Evolutionary conservation across 1,139 yeast species (phyloP), one percentile per base, ranked within the genome.

Genomic region (Ashbya aceris): DNA sequence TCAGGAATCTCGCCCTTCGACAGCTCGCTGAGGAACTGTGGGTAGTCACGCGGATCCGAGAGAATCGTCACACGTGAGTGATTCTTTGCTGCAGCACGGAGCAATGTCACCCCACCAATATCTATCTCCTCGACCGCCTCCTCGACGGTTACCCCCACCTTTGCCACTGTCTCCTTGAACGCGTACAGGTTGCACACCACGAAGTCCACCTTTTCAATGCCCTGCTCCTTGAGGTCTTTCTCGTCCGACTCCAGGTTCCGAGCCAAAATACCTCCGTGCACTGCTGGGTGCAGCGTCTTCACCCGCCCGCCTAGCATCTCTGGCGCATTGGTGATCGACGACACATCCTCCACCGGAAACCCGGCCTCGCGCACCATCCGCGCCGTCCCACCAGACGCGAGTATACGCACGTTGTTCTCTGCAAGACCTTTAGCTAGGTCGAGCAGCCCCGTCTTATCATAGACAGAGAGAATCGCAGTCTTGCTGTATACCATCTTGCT

Each of bases 291-390:
- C 58, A 91, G 74, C 46, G 98, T 91, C 73, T 91, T 91, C 57
- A 91, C 98, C 69, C 98, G 78, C 49, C 98, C 98, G 46, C 96
- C 95, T 55, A 91, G 75, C 96, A 91, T 91, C 68, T 91, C 98
- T 42, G 98, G 98, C 30, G 97, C 97, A 61, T 87, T 95, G 40
- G 98, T 91, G 62, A 91, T 86, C 47, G 93, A 67, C 40, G 94
- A 81, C 43, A 91, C 96, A 61, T 91, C 98, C 53, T 87, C 95
- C 27, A 91, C 97, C 40, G 95, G 93, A 77, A 91, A 91, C 9
- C 97, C 98, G 43, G 96, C 95, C 64, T 89, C 98, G 63, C 96
- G 83, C 46, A 91, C 81, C 73, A 91, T 73, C 60, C 76, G 79
- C 45, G 98, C 94, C 46, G 98, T 91, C 61, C 98, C 98, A 48